Base-by-base conservation (phyloP, 441 rosid genomes). In the Populus hybrid region DNA sequence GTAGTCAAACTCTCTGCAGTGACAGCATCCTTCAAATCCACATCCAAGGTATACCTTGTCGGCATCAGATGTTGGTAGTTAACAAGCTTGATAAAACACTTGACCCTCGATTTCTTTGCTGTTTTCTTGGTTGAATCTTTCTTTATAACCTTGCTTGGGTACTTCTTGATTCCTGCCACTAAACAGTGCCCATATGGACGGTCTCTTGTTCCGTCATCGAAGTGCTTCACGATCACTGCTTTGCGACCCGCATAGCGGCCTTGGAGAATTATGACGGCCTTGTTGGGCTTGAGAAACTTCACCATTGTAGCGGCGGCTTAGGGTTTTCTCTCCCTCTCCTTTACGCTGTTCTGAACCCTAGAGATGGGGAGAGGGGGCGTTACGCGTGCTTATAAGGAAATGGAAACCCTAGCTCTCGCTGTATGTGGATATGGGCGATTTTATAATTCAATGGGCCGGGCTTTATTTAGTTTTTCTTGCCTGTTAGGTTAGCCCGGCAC, bases 121-220 rank as follows among this genome's bases (percentile, higher is more conserved):
- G 91, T 89, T 84, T 89, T 89, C 89, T 90, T 90, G 0, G 88
- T 85, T 0, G 91, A 91, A 69, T 89, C 95, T 72, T 86, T 89
- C 73, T 88, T 83, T 76, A 91, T 85, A 20, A 91, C 91, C 81
- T 91, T 91, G 79, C 85, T 63, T 0, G 93, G 93, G 57, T 89
- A 89, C 88, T 91, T 90, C 26, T 82, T 78, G 2, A 90, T 70
- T 10, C 94, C 93, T 5, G 90, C 90, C 3, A 89, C 93, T 73
- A 90, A 81, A 64, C 90, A 86, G 83, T 90, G 94, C 32, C 91
- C 94, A 72, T 89, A 88, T 0, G 83, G 76, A 9, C 87, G 88
- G 73, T 84, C 90, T 50, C 72, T 83, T 6, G 90, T 91, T 10
- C 82, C 82, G 11, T 90, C 93, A 38, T 90, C 92, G 82, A 86